Evolutionary conservation across 768 basidiomycete genomes (phyloP), one percentile per base, ranked within the genome.

Genomic region (Collybiopsis confluens): DNA sequence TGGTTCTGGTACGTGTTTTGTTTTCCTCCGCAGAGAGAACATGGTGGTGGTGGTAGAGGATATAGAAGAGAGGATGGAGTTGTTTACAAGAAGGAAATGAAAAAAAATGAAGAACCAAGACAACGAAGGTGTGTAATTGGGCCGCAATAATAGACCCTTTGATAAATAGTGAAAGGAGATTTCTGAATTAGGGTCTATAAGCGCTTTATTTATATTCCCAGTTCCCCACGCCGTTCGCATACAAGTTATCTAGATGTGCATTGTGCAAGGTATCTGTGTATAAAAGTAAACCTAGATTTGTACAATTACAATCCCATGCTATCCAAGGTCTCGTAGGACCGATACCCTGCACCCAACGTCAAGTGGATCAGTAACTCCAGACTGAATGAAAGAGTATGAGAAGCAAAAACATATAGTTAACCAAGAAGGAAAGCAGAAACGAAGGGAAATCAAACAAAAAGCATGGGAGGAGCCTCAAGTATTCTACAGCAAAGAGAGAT

Each of bases 11-110:
- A 77, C 74, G 73, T 75, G 82, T 61, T 68, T 70, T 55, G 80
- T 74, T 68, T 83, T 88, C 61, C 87, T 82, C 56, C 88, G 84
- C 63, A 87, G 85, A 49, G 82, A 83, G 68, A 89, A 90, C 87
- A 90, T 90, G 60, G 67, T 58, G 52, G 54, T 54, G 37, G 56
- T 23, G 33, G 46, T 40, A 36, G 51, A 51, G 33, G 38, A 40
- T 26, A n/a, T n/a, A n/a, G n/a, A n/a, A n/a, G n/a, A n/a, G n/a
- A n/a, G n/a, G n/a, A n/a, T n/a, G n/a, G n/a, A n/a, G n/a, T n/a
- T n/a, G n/a, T n/a, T n/a, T n/a, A 41, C 41, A 50, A 30, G 55
- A 41, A 56, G 46, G 49, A 54, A 58, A 55, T 48, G 33, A 43
- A 20, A 13, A 20, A 58, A 55, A 62, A 58, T 61, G 60, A 60